Conservation (phyloP, 495 filamentous ascomycete genomes). For the Penicillium daleae region DNA sequence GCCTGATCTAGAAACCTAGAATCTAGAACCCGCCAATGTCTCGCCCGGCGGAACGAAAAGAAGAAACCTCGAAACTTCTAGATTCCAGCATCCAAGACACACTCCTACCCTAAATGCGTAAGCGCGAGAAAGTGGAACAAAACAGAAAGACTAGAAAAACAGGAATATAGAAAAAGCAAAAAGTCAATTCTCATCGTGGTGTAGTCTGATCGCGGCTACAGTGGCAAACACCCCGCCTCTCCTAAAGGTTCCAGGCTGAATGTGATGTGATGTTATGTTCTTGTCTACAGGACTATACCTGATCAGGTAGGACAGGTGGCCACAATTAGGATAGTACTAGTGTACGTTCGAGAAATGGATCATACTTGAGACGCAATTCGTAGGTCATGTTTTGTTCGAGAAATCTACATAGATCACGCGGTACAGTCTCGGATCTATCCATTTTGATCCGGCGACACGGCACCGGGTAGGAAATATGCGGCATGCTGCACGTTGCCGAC, state of each 20-base stretch:
- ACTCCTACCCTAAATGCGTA: background rate
- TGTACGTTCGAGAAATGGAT: background rate
- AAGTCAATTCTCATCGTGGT: background rate
- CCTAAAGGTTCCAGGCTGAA: background rate
- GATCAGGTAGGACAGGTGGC: background rate
- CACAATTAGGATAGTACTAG: background rate
- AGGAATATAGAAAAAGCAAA: background rate
- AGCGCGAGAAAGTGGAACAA: background rate
- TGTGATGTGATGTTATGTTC: background rate
- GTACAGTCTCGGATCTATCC: background rate
- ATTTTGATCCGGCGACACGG: background rate
- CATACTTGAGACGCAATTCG: too few relatives aligned
- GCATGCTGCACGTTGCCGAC: background rate
- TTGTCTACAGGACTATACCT: background rate
- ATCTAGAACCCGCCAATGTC: slow-evolving; percentile 1
- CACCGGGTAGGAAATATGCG: background rate
- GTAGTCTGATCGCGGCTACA: background rate
- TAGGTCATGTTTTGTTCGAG: too few relatives aligned
- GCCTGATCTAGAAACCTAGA: too few relatives aligned
- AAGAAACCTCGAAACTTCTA: slow-evolving; percentile 7
- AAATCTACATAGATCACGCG: slow-evolving; percentile 1
- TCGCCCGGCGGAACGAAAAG: background rate
- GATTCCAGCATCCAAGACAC: background rate
- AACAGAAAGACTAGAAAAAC: background rate
- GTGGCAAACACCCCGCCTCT: background rate